phyloP scores from a whole-genome alignment of 2,329 filamentous ascomycete species.

The Monilinia fructigena region DNA sequence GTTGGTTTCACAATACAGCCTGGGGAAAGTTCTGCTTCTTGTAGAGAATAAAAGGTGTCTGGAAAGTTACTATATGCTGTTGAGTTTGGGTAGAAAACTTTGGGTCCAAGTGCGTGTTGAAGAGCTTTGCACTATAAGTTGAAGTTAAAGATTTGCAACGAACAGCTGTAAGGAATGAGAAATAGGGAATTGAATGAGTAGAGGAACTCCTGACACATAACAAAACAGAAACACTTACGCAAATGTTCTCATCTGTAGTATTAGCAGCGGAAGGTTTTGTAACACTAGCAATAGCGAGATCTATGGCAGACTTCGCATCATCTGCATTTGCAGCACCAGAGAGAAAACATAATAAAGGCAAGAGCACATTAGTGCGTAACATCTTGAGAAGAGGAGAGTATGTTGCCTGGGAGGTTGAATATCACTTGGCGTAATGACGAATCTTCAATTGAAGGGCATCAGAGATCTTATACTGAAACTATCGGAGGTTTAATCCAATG shows the following conservation, averaged over 20 bases:
- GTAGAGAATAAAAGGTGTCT: constrained; percentile 1
- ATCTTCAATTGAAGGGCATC: no score
- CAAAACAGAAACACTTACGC: background rate
- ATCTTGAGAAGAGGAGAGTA: background rate
- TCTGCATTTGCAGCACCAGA: background rate
- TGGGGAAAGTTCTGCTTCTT: background rate
- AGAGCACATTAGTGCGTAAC: background rate
- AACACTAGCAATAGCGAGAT: background rate
- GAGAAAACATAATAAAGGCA: background rate
- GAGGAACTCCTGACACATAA: no score
- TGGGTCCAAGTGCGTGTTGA: background rate
- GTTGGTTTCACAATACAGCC: background rate
- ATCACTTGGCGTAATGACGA: background rate
- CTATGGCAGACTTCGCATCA: background rate
- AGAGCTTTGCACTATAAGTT: constrained; percentile 4
- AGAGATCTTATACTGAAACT: background rate
- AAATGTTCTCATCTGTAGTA: background rate
- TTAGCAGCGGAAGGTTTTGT: background rate
- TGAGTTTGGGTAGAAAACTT: background rate
- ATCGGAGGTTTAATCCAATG: background rate
- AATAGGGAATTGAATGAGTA: background rate
- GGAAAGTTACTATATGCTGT: background rate
- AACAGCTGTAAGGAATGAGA: background rate
- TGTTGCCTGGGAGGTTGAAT: background rate
- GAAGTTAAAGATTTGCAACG: background rate